Percentiles rank a stretch among this genome's conserved stretches.
These are phyloP conservation scores for Colletotrichum lentis DNA, from an alignment of 2,329 filamentous ascomycete species.

Conservation along the genomic window DNA sequence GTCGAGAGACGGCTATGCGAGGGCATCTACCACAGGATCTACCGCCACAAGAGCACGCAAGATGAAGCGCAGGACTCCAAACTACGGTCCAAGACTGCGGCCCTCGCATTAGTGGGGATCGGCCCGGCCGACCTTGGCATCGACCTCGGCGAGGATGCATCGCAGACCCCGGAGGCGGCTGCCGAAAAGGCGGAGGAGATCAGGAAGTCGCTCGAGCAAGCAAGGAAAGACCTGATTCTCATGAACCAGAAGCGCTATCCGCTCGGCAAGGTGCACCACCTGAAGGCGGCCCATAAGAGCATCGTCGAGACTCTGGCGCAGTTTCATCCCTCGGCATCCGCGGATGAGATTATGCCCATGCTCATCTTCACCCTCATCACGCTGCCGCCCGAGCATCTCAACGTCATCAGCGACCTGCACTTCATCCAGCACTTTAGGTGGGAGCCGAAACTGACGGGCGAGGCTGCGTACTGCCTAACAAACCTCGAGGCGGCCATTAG, in stretches of 20 bases:
- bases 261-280: conserved; percentile 85
- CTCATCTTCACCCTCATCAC: conserved; percentile 96
- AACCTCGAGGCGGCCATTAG: conserved; percentile 95
- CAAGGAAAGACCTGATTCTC: conserved; percentile 73
- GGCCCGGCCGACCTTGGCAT: conserved; percentile 85
- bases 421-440: conserved; percentile 94
- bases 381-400: conserved; percentile 82
- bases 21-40: conserved; percentile 85
- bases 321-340: conserved; percentile 81
- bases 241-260: conserved; percentile 92
- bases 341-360: conserved; percentile 96
- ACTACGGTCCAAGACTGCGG: conserved; percentile 90
- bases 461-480: conserved; percentile 94
- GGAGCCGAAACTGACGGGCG: conserved; percentile 85
- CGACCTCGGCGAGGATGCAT: conserved; percentile 68
- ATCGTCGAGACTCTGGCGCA: conserved; percentile 86
- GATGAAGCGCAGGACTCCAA: conserved; percentile 97
- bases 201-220: conserved; percentile 73
- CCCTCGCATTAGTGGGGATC: conserved; percentile 89
- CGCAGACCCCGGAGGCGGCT: conserved; percentile 64
- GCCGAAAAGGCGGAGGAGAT: conserved; percentile 73
- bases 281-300: conserved; percentile 88
- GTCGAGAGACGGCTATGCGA: conserved; percentile 88
- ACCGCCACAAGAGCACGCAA: conserved; percentile 88
- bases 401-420: conserved; percentile 91